Evolutionary conservation across 352 stramenopile species (phyloP).

Genomic region (Globisporangium abappressorium): DNA sequence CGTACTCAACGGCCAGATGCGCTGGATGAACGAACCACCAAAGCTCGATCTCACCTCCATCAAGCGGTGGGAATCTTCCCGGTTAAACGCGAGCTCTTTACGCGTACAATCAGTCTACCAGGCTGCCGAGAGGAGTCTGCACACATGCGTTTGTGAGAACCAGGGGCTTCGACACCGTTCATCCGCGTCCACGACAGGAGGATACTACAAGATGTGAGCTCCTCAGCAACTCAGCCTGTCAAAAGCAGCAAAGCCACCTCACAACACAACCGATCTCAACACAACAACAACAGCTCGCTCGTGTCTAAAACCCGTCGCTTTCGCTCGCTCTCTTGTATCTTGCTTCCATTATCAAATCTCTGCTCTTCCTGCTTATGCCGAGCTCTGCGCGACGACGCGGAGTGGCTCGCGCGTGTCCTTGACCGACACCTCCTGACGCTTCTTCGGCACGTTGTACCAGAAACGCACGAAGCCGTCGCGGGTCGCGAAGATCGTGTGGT

Average conservation of each 20-base stretch:
- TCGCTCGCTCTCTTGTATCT: constrained; percentile 4
- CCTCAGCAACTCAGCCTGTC: neutral
- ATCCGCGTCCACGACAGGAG: neutral
- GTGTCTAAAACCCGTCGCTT: constrained; percentile 6
- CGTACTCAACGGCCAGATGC: neutral
- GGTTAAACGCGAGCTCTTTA: neutral
- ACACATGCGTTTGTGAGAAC: neutral
- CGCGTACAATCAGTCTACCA: neutral
- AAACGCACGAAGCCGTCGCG: constrained; percentile 89
- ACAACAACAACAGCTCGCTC: neutral
- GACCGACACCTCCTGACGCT: constrained; percentile 84
- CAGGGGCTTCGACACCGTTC: neutral
- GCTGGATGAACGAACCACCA: neutral
- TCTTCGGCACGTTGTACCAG: constrained; percentile 86
- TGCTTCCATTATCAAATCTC: constrained; percentile 14
- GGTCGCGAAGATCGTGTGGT: constrained; percentile 93
- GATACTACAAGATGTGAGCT: neutral
- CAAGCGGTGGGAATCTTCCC: neutral
- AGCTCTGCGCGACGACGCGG: constrained; percentile 21
- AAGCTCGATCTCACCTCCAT: neutral
- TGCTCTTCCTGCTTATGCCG: constrained; percentile 13
- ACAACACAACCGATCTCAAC: neutral
- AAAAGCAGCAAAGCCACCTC: neutral
- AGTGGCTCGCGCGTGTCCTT: constrained; percentile 69
- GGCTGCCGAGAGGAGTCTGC: neutral